Conservation (phyloP, 306 rosid genomes). For the Hylodesmum podocarpum region DNA sequence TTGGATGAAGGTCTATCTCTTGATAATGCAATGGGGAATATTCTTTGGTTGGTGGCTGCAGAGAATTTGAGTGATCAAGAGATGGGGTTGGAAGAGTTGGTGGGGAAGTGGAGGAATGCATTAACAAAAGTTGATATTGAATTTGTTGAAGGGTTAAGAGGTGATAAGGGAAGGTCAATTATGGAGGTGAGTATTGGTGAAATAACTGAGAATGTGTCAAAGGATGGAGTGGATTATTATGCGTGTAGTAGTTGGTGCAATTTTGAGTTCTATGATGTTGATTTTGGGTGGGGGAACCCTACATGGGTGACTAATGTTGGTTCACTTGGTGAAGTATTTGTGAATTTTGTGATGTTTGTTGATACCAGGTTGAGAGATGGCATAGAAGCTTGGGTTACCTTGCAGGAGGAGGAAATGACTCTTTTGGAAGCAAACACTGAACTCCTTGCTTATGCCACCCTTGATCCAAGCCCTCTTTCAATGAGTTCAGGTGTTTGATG, state of each 20-base stretch:
- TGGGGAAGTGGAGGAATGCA: slow-evolving; percentile 14
- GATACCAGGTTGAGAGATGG: slow-evolving; percentile 26
- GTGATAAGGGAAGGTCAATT: background rate
- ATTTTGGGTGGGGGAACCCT: slow-evolving; percentile 49
- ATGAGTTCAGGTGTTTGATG: background rate
- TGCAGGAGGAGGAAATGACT: slow-evolving; percentile 19
- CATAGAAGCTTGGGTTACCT: slow-evolving; percentile 40
- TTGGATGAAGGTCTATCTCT: slow-evolving; percentile 16
- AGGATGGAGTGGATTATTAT: slow-evolving; percentile 10
- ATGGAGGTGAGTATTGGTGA: background rate
- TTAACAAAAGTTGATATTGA: background rate
- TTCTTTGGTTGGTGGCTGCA: slow-evolving; percentile 30
- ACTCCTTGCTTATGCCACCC: slow-evolving; percentile 6
- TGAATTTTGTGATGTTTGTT: slow-evolving; percentile 23
- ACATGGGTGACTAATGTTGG: slow-evolving; percentile 32
- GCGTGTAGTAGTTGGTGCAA: slow-evolving; percentile 39
- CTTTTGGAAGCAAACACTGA: slow-evolving; percentile 6
- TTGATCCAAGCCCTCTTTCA: slow-evolving; percentile 32
- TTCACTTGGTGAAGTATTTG: background rate
- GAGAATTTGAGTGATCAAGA: background rate
- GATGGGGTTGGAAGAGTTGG: slow-evolving; percentile 9
- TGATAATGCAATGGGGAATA: slow-evolving; percentile 42
- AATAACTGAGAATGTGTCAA: background rate
- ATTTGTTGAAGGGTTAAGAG: background rate
- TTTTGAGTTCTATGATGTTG: slow-evolving; percentile 28